Conservation (phyloP, 352 stramenopile species). For the Phytophthora ohioensis region DNA sequence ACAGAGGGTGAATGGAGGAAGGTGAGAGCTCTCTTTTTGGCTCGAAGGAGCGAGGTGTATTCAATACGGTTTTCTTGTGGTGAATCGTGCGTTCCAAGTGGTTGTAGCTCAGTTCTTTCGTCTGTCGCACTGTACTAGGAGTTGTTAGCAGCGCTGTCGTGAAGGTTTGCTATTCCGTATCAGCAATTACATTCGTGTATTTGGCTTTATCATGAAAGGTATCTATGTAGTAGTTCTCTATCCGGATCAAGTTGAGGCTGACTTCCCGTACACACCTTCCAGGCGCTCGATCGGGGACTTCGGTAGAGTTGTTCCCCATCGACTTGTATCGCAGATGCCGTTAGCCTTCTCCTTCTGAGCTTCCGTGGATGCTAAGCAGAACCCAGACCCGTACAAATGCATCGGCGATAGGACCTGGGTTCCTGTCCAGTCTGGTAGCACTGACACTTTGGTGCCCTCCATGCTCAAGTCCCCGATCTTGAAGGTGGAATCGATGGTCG, state of each 20-base stretch:
- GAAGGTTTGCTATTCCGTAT: slow-evolving; percentile 4
- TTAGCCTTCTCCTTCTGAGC: slow-evolving; percentile 21
- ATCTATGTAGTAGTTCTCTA: no score
- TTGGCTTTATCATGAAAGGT: no score
- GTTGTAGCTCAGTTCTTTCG: background rate
- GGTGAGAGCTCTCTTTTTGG: slow-evolving; percentile 33
- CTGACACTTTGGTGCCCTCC: slow-evolving; percentile 25
- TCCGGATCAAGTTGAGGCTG: background rate
- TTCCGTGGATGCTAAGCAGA: slow-evolving; percentile 22
- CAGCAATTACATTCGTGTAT: no score
- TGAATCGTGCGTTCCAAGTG: slow-evolving; percentile 6
- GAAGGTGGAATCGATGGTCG: slow-evolving; percentile 28
- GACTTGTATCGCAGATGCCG: slow-evolving; percentile 26
- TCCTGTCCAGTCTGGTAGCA: slow-evolving; percentile 28
- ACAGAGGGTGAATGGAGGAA: slow-evolving; percentile 16
- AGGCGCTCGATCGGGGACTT: slow-evolving; percentile 25
- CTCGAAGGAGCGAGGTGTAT: slow-evolving; percentile 30
- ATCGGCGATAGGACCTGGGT: slow-evolving; percentile 27
- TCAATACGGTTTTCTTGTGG: slow-evolving; percentile 41
- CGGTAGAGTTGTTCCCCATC: slow-evolving; percentile 11
- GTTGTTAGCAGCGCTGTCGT: slow-evolving; percentile 6
- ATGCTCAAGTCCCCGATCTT: slow-evolving; percentile 34
- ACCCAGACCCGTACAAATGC: slow-evolving; percentile 29
- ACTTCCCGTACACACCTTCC: slow-evolving; percentile 20
- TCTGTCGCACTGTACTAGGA: background rate